Evolutionary conservation across 768 basidiomycete genomes (phyloP), one percentile per base, ranked within the genome.

Genomic region (Rubroboletus pulcherrimus): DNA sequence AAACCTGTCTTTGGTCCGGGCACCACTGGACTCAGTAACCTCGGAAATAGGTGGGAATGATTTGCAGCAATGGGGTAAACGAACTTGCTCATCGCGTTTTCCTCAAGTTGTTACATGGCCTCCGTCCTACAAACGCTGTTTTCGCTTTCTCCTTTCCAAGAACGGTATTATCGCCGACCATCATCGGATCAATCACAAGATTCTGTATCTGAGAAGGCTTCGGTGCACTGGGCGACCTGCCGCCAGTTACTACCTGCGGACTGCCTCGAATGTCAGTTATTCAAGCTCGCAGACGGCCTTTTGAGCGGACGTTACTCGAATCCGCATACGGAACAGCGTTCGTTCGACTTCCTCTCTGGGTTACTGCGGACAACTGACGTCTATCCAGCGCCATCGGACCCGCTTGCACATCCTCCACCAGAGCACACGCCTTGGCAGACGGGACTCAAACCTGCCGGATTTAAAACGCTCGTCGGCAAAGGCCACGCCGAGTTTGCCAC

Each of bases 191-290:
- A 59, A 9, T 33, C 55, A 7, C 53, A 52, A 10, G 41, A 54
- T 3, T 51, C 56, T 39, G 56, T 61, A 5, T 52, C 59, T 24
- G 71, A 75, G 9, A 68, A 72, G 1, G 77, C 80, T 26, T 55
- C 63, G 6, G 54, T 67, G 5, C 94, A 97, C 69, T 81, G 81
- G 55, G 66, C 73, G 9, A 71, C 74, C 5, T 98, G 95, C 71
- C 60, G 78, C 10, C 83, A 84, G 56, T 59, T 80, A 0, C 78
- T 90, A 2, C 93, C 93, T 0, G 91, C 90, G 0, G 78, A 83
- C 14, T 98, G 96, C 62, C 74, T 98, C n/a, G 92, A 96, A 66
- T 97, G 97, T 71, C 95, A 98, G 73, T 86, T 98, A 82, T 77
- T 79, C 66, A 99, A 98, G 70, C 70, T 98, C 37, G 89, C 87